These are phyloP conservation scores for Alectoria sarmentosa DNA, from an alignment of 495 filamentous ascomycete species.

Conservation along the genomic window DNA sequence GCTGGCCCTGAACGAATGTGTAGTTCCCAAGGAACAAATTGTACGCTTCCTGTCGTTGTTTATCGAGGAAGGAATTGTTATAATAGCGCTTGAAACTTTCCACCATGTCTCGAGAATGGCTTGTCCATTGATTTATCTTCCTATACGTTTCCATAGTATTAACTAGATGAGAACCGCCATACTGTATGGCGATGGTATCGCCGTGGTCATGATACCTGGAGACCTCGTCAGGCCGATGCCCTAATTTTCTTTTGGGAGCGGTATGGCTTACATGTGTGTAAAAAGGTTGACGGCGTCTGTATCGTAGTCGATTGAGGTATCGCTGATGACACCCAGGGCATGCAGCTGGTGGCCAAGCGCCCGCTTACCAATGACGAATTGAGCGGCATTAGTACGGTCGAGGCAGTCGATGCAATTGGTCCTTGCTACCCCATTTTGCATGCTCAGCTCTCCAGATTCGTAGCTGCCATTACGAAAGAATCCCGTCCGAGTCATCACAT, in stretches of 20 bases:
- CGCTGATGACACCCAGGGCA: conserved; percentile 79
- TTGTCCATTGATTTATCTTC: conserved; percentile 98
- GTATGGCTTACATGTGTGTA: conserved; percentile 67
- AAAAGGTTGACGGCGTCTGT: conserved; percentile 93
- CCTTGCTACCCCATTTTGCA: conserved; percentile 87
- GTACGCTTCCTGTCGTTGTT: conserved; percentile 94
- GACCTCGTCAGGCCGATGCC: neutral
- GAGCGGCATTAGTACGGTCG: conserved; percentile 92
- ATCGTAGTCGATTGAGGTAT: conserved; percentile 79
- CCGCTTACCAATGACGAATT: conserved; percentile 96
- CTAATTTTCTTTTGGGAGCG: neutral
- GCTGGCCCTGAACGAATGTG: conserved; percentile 80
- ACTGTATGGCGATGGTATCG: conserved; percentile 95
- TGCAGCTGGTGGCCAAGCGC: conserved; percentile 89
- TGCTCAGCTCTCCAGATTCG: conserved; percentile 50
- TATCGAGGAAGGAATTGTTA: conserved; percentile 96
- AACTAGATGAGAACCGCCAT: conserved; percentile 93
- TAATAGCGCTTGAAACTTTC: conserved; percentile 99
- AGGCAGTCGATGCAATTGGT: conserved; percentile 98
- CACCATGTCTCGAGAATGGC: conserved; percentile 95
- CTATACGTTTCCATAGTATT: conserved; percentile 99
- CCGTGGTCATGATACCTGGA: conserved; percentile 78
- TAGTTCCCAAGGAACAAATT: conserved; percentile 98
- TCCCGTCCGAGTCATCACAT: conserved; percentile 74
- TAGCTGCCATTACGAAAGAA: conserved; percentile 91